Evolutionary conservation across 129 eudicot species (phyloP), one percentile per base, ranked within the genome.

Genomic region (Scalesia atractyloides): DNA sequence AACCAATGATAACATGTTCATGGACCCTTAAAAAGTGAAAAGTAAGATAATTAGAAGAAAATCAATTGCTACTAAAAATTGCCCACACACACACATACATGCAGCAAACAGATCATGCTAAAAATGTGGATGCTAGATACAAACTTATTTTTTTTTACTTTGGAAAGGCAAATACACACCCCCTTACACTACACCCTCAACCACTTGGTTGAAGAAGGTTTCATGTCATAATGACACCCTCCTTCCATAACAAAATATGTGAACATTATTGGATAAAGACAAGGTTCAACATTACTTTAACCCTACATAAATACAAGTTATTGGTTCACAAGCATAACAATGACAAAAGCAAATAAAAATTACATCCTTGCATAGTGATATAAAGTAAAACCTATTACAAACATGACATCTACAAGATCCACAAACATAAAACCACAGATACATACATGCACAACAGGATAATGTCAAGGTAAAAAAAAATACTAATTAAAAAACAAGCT

Each of bases 401-500:
- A 11, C 61, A 30, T 18, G 26, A 14, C 48, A 49, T 74, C 78
- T 47, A 70, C 26, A 73, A 63, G 30, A 16, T 73, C 51, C 19
- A 73, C 36, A 39, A 36, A 4, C 20, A 9, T 50, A 51, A 57
- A 24, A 4, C 17, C 65, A 26, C 53, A 15, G 18, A 49, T 16
- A 9, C 17, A 53, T 11, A 24, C 5, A 24, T 3, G 8, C 8
- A 36, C 7, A 4, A 24, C 1, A 24, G 30, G 30, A 24, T 24
- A 24, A 24, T 24, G 30, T n/a, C n/a, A n/a, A n/a, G n/a, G n/a
- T n/a, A n/a, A n/a, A n/a, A 24, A 24, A 24, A 24, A 2, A 24
- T 24, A 24, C 30, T 1, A 49, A 57, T 12, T 20, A 20, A 44
- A 52, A 34, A 47, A 51, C 48, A 68, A 48, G 54, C 89, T 83